A percentile compares a stretch with the other conserved stretches of the same genome.
phyloP scores from a whole-genome alignment of 176 grass and related monocot species.

The Triticum dicoccoides region DNA sequence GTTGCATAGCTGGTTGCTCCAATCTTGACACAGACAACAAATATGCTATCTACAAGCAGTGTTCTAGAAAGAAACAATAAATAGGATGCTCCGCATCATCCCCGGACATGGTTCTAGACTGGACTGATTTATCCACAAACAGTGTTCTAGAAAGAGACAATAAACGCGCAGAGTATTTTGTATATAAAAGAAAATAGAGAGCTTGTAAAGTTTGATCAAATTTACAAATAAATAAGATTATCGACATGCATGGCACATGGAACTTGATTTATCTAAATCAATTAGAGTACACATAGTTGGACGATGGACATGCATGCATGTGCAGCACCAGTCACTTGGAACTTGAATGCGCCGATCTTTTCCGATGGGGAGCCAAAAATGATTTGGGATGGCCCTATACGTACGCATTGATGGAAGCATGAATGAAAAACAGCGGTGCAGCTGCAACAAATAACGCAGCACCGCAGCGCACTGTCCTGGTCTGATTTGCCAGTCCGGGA shows the following conservation, averaged over 20 bases:
- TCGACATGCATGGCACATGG: neutral
- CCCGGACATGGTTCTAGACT: no score
- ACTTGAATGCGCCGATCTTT: neutral
- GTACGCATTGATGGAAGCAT: neutral
- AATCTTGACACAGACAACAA: no score
- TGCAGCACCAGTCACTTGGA: neutral
- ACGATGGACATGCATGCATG: neutral
- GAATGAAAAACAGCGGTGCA: neutral
- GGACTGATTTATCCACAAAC: no score
- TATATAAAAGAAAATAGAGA: no score
- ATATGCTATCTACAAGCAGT: no score
- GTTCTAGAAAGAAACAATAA: no score
- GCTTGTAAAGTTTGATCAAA: no score
- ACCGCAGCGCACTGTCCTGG: neutral
- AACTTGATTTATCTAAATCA: neutral
- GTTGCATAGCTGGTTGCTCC: no score
- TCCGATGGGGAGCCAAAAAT: neutral
- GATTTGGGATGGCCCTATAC: neutral
- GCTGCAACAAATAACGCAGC: neutral
- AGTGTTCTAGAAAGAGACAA: no score
- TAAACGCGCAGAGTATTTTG: no score
- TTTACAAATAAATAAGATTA: no score
- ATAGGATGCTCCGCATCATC: no score
- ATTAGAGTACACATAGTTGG: neutral
- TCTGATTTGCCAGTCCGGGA: neutral